phyloP scores from a whole-genome alignment of 75 land plant species.

The Sequoiadendron giganteum region DNA sequence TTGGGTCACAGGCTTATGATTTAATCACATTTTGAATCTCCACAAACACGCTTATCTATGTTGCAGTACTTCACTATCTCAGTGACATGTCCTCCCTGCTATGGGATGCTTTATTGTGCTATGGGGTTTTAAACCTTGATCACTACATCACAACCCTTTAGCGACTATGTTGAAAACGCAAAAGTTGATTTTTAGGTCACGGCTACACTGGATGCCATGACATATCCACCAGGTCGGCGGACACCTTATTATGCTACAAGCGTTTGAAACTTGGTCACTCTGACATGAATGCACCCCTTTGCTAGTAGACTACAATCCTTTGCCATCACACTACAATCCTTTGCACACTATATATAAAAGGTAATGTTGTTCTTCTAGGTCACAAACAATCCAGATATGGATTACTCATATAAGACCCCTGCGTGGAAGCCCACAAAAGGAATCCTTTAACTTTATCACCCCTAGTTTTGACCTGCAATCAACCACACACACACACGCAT shows the following conservation, averaged over 20 bases:
- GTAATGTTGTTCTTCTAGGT: not conserved
- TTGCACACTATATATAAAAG: not conserved
- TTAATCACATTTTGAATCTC: not conserved
- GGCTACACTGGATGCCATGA: not conserved
- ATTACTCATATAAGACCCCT: not conserved
- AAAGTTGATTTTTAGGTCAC: no score
- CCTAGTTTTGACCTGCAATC: not conserved
- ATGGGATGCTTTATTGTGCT: not conserved
- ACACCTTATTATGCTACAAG: not conserved
- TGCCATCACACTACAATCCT: not conserved
- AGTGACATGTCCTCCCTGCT: not conserved
- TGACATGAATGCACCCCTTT: not conserved
- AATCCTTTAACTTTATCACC: not conserved
- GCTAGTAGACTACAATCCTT: not conserved
- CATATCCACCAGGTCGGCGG: not conserved
- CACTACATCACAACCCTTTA: no score
- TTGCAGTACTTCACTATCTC: not conserved
- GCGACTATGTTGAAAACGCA: no score
- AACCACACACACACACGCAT: not conserved
- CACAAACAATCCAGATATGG: not conserved
- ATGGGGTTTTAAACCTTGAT: not conserved
- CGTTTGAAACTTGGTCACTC: not conserved
- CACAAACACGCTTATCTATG: not conserved
- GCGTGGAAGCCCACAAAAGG: not conserved
- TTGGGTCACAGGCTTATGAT: not conserved